These are phyloP conservation scores for Hymenotorrendiella dingleyae DNA, from an alignment of 2,329 filamentous ascomycete genomes.

Conservation along the genomic window DNA sequence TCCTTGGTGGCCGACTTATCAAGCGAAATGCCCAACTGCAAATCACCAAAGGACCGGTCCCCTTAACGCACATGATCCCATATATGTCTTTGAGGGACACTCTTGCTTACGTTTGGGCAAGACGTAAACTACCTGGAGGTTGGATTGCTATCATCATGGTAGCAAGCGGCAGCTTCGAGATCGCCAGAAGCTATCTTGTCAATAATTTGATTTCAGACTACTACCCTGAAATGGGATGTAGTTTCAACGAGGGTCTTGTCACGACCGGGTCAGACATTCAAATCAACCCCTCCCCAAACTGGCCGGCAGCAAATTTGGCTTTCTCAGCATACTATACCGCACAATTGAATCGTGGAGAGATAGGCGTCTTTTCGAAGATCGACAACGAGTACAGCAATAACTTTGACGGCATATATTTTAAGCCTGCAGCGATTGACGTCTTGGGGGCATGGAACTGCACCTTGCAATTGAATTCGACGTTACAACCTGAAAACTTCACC, in stretches of 20 bases:
- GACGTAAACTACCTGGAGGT: conserved; percentile 8
- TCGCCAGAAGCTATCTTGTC: conserved; percentile 5
- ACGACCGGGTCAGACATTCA: no score
- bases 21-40: conserved; percentile 6
- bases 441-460: not conserved
- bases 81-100: conserved; percentile 6
- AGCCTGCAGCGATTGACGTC: not conserved
- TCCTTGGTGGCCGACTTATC: conserved; percentile 7
- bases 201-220: conserved; percentile 2
- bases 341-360: not conserved
- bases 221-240: not conserved
- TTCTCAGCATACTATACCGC: not conserved
- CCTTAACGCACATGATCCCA: conserved; percentile 6
- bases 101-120: not conserved
- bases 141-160: conserved; percentile 10
- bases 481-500: no score
- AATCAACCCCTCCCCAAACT: no score
- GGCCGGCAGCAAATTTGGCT: no score
- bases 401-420: not conserved
- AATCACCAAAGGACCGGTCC: conserved; percentile 7
- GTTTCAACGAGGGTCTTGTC: not conserved
- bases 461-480: no score
- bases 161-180: conserved; percentile 4
- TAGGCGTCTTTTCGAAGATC: not conserved
- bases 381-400: not conserved